Evolutionary conservation across 176 grass and related monocot species (phyloP).

Genomic region (Chloris gayana): DNA sequence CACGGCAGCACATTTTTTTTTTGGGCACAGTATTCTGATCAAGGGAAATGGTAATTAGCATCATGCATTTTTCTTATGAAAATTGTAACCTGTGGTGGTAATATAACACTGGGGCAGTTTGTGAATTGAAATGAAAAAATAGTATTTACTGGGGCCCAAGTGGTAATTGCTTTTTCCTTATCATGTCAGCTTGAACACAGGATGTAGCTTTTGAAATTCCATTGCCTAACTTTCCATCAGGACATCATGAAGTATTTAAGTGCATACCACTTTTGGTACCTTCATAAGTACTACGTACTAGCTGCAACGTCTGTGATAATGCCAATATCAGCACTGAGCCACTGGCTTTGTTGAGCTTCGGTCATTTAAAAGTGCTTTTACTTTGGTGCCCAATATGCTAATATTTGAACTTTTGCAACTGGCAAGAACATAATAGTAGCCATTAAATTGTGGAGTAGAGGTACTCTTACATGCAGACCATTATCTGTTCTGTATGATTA

Average conservation of each 20-base stretch:
- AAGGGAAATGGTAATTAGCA: not conserved
- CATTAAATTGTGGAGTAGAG: not conserved
- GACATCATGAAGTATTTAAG: not conserved
- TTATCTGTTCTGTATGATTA: conserved; percentile 2
- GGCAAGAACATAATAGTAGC: not conserved
- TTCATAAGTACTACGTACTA: conserved; percentile 1
- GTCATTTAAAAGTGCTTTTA: not conserved
- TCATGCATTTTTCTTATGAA: not conserved
- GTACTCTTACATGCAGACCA: conserved; percentile 14
- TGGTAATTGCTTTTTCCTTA: not conserved
- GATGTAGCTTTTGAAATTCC: not conserved
- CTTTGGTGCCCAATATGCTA: not conserved
- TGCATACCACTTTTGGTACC: not conserved
- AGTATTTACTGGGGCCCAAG: not conserved
- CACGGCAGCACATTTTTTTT: not conserved
- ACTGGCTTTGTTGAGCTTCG: not conserved
- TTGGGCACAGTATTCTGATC: not conserved
- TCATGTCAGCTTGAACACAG: not conserved
- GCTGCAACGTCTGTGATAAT: not conserved
- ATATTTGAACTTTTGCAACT: conserved; percentile 17
- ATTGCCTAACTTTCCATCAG: not conserved
- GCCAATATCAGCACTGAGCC: too few species aligned
- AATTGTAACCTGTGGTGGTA: not conserved
- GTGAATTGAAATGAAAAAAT: not conserved
- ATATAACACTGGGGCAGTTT: not conserved